phyloP scores from a whole-genome alignment of 1,284 basidiomycete species.

The Vanrija sp. region DNA sequence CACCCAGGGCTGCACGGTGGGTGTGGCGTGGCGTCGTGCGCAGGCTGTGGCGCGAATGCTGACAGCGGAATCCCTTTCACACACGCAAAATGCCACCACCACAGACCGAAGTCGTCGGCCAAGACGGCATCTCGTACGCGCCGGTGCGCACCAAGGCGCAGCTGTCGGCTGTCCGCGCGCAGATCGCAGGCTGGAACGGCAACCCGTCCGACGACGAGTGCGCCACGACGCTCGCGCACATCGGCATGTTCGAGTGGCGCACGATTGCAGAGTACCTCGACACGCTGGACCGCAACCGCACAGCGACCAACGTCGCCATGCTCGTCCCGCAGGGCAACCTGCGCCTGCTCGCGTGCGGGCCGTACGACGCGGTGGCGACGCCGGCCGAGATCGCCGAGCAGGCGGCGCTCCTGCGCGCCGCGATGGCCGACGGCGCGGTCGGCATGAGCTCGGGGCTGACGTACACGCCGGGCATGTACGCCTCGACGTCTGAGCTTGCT shows the following conservation, averaged over 20 bases:
- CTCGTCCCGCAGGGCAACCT: slow-evolving; percentile 48
- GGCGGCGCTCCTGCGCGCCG: slow-evolving; percentile 25
- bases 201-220: slow-evolving; percentile 42
- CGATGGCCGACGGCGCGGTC: slow-evolving; percentile 42
- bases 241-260: slow-evolving; percentile 42
- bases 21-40: slow-evolving; percentile 6
- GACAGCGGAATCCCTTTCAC: no score
- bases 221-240: slow-evolving; percentile 8
- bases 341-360: slow-evolving; percentile 40
- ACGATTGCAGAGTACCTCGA: slow-evolving; percentile 37
- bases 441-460: slow-evolving; percentile 48
- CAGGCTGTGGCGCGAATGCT: no score
- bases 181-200: slow-evolving; percentile 49
- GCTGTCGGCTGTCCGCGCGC: slow-evolving; percentile 32
- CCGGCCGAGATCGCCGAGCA: slow-evolving; percentile 30
- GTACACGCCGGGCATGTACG: slow-evolving; percentile 49
- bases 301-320: slow-evolving; percentile 43
- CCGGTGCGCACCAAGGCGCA: slow-evolving; percentile 26
- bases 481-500: slow-evolving; percentile 39
- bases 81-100: no score
- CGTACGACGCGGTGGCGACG: slow-evolving; percentile 30
- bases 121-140: slow-evolving; percentile 46
- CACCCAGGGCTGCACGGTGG: slow-evolving; percentile 44
- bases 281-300: slow-evolving; percentile 34
- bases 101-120: slow-evolving; percentile 45